Evolutionary conservation across 495 filamentous ascomycete species (phyloP).

Genomic region (Friedmanniomyces simplex): DNA sequence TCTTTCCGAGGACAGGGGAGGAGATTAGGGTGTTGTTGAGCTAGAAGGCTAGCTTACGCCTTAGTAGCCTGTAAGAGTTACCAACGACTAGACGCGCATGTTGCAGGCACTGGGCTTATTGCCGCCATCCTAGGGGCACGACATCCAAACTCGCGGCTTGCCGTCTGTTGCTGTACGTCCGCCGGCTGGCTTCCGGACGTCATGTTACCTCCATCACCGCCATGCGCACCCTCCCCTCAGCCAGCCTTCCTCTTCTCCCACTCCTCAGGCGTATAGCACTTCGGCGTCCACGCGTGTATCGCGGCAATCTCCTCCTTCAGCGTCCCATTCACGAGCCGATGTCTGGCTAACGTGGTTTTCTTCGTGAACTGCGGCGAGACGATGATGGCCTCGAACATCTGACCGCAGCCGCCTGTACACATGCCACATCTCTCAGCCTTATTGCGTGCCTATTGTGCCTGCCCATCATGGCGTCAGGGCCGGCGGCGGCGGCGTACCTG

Average conservation of each 20-base stretch:
- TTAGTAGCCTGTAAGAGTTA: not conserved
- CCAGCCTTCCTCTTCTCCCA: slow-evolving; percentile 57
- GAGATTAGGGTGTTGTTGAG: slow-evolving; percentile 73
- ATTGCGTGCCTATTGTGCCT: not conserved
- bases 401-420: slow-evolving; percentile 88
- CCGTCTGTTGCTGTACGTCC: not conserved
- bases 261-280: slow-evolving; percentile 91
- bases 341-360: slow-evolving; percentile 77
- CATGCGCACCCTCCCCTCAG: not conserved
- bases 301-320: slow-evolving; percentile 87
- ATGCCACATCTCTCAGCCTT: not conserved
- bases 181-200: not conserved
- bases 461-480: too few relatives aligned
- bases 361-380: slow-evolving; percentile 79
- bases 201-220: not conserved
- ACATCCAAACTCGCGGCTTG: not conserved
- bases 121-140: not conserved
- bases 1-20: slow-evolving; percentile 75
- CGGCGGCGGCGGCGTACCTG: slow-evolving; percentile 46
- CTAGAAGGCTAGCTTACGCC: slow-evolving; percentile 17
- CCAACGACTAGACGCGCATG: too few relatives aligned
- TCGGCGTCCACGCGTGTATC: slow-evolving; percentile 98
- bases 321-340: slow-evolving; percentile 78
- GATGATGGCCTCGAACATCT: slow-evolving; percentile 85
- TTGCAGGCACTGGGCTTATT: not conserved